These are phyloP conservation scores for Russula emetica DNA, from an alignment of 768 basidiomycete genomes.

Conservation along the genomic window DNA sequence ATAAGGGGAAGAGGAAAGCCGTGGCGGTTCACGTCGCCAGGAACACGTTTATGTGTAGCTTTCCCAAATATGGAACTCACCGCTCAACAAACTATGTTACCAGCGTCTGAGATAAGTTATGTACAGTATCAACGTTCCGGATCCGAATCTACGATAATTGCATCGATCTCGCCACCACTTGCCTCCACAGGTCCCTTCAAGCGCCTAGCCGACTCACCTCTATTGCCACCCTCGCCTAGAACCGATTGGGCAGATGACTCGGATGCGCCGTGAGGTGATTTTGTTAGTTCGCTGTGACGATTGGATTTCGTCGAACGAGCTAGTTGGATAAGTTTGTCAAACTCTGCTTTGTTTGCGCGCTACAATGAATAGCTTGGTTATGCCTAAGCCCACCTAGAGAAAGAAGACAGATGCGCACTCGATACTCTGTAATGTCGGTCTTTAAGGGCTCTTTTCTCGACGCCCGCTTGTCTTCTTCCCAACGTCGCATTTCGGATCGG, in stretches of 20 bases:
- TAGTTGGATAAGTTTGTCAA: conserved; percentile 21
- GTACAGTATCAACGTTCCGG: conserved; percentile 10
- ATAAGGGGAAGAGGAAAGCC: conserved; percentile 10
- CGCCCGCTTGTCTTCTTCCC: conserved; percentile 27
- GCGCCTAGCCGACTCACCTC: neutral
- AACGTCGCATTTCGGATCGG: conserved; percentile 26
- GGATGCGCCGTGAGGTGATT: too few species aligned
- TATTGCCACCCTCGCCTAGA: neutral
- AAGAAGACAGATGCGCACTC: conserved; percentile 11
- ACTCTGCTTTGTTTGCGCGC: conserved; percentile 27
- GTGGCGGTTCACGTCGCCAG: neutral
- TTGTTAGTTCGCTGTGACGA: neutral
- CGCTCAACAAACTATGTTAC: too few species aligned
- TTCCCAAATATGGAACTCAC: conserved; percentile 11
- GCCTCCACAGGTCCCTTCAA: conserved; percentile 1
- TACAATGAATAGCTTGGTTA: neutral
- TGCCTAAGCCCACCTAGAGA: neutral
- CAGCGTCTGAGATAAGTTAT: too few species aligned
- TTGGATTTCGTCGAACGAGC: conserved; percentile 13
- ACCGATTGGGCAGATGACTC: neutral
- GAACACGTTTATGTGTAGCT: neutral
- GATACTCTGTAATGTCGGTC: conserved; percentile 19
- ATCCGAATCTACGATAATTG: conserved; percentile 20
- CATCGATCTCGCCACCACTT: neutral
- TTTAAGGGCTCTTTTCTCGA: conserved; percentile 19